Evolutionary conservation across 192 early-diverging fungal species (phyloP).

Genomic region (Diversispora epigaea): DNA sequence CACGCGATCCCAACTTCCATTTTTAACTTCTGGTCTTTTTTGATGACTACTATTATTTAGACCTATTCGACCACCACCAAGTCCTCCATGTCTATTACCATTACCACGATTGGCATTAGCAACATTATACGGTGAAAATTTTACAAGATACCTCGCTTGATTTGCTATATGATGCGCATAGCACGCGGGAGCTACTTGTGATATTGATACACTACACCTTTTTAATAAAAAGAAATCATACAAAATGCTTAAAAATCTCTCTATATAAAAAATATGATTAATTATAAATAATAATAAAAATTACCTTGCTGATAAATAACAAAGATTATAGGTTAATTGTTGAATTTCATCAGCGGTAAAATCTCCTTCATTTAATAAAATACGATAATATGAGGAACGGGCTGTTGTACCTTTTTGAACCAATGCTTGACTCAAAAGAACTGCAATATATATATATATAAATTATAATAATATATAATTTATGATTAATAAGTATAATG

Average conservation of each 20-base stretch:
- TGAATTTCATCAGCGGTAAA: neutral
- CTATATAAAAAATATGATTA: neutral
- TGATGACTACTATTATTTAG: neutral
- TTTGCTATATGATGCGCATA: neutral
- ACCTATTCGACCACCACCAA: neutral
- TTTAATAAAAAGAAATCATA: neutral
- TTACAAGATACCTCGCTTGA: neutral
- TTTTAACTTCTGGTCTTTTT: neutral
- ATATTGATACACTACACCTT: neutral
- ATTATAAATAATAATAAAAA: neutral
- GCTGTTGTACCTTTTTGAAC: slow-evolving; percentile 59
- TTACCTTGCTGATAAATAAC: neutral
- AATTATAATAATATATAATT: too few relatives aligned
- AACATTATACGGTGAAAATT: neutral
- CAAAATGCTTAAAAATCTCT: too few relatives aligned
- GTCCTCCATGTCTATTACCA: neutral
- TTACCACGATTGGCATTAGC: neutral
- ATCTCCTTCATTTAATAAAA: neutral
- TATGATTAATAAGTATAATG: too few relatives aligned
- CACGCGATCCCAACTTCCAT: neutral
- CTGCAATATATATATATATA: too few relatives aligned
- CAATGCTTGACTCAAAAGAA: too few relatives aligned
- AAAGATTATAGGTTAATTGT: neutral
- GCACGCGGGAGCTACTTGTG: neutral
- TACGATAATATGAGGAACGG: neutral